Conservation (phyloP, 805 yeast species). For the Kluyveromyces dobzhanskii region DNA sequence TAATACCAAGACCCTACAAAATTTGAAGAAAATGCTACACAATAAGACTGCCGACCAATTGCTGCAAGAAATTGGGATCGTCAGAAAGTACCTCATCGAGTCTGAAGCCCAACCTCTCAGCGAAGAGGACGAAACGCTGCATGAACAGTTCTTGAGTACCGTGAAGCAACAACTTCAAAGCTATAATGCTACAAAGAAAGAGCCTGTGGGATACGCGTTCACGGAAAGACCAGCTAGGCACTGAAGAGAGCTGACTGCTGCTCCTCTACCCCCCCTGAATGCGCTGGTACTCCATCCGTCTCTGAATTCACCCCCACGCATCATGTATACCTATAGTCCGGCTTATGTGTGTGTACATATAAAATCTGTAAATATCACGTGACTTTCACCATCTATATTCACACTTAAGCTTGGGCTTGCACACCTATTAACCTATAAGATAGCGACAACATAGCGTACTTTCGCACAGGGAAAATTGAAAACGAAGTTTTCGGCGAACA, state of each 20-base stretch:
- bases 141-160: neutral
- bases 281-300: too few species aligned
- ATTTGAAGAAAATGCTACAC: constrained; percentile 16
- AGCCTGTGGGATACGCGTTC: neutral
- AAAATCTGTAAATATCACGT: constrained; percentile 3
- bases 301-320: too few species aligned
- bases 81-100: constrained; percentile 12
- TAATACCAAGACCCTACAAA: constrained; percentile 13
- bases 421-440: too few species aligned
- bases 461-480: too few species aligned
- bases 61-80: constrained; percentile 11
- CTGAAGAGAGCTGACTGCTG: too few species aligned
- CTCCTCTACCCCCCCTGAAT: too few species aligned
- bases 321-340: neutral
- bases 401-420: too few species aligned
- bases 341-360: neutral
- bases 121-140: constrained; percentile 1
- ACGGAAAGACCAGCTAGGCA: neutral
- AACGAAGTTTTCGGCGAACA: too few species aligned
- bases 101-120: constrained; percentile 9
- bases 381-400: neutral
- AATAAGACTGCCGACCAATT: constrained; percentile 14
- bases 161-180: neutral
- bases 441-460: too few species aligned
- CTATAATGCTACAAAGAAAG: neutral